Evolutionary conservation across 2,329 filamentous ascomycete genomes (phyloP), one percentile per base, ranked within the genome.

Genomic region (Seiridium cupressi): DNA sequence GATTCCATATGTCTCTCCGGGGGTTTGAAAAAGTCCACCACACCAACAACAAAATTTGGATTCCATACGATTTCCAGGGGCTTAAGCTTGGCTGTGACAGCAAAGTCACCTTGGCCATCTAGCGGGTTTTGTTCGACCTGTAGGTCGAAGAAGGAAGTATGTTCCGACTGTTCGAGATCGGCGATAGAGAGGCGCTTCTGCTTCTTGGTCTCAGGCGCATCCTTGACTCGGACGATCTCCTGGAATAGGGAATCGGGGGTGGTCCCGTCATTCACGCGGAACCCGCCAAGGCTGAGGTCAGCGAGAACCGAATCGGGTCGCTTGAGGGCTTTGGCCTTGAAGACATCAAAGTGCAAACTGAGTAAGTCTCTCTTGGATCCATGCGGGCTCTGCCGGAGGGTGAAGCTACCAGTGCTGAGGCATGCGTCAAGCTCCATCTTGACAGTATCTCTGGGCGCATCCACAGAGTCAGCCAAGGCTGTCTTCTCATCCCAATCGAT

Each of bases 401-500:
- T 98, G 70, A 99, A 98, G 76, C 94, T 97, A 61, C 95, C 95
- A 0, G 94, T 97, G 64, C 91, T 90, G n/a, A 99, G 86, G 59
- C 91, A 94, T 55, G 95, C 89, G 72, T 98, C 93, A 54, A 99
- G 80, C 72, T 97, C 92, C 73, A 98, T 82, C 75, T 98, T 97
- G 69, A 99, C 84, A 8, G 92, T 92, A 67, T 99, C 95, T 58
- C 91, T 87, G 0, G 96, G 96, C 38, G 93, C 82, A 67, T 99
- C 95, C 3, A 99, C 89, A 47, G 90, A 89, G 66, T 97, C 93
- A 0, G 92, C 84, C 44, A 99, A 83, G 2, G 90, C 91, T 62
- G 93, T 89, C 79, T 97, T 98, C 75, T 99, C 95, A 63, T 99
- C 92, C 89, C 94, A 99, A 69, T 98, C 95, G 68, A 99, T 99